Conservation (phyloP, 2,329 filamentous ascomycete species). For the Trichoderma hamatum region DNA sequence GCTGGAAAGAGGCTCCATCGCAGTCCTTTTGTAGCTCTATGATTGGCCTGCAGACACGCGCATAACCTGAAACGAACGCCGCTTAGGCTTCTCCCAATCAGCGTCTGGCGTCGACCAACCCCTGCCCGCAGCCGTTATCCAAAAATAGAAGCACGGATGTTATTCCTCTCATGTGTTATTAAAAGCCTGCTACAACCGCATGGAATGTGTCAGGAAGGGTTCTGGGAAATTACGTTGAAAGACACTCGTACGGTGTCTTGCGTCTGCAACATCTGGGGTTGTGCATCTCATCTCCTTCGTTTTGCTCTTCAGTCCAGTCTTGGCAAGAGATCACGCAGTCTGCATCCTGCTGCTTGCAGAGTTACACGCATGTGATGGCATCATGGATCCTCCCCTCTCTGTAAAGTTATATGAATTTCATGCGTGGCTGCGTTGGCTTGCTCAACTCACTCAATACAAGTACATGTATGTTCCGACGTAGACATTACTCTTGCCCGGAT, state of each 20-base stretch:
- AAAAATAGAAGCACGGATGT: conserved; percentile 31
- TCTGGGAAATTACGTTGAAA: conserved; percentile 1
- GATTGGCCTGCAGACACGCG: conserved; percentile 30
- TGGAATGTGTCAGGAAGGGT: neutral
- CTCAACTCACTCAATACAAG: neutral
- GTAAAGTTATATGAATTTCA: neutral
- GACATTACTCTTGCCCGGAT: neutral
- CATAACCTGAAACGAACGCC: conserved; percentile 34
- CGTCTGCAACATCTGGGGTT: neutral
- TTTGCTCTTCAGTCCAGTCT: neutral
- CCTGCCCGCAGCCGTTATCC: conserved; percentile 15
- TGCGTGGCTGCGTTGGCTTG: neutral
- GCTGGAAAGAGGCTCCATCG: neutral
- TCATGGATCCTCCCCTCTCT: neutral
- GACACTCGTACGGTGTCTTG: neutral
- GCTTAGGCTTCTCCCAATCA: conserved; percentile 28
- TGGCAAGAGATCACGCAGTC: conserved; percentile 13
- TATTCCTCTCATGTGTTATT: neutral
- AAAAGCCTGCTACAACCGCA: neutral
- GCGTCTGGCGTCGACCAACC: neutral
- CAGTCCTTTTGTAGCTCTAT: neutral
- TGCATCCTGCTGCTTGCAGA: neutral
- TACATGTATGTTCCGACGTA: neutral
- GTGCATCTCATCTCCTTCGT: conserved; percentile 1
- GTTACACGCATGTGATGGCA: conserved; percentile 7